Evolutionary conservation across 352 stramenopile genomes (phyloP).

Genomic region (Ochromonadaceae sp.): DNA sequence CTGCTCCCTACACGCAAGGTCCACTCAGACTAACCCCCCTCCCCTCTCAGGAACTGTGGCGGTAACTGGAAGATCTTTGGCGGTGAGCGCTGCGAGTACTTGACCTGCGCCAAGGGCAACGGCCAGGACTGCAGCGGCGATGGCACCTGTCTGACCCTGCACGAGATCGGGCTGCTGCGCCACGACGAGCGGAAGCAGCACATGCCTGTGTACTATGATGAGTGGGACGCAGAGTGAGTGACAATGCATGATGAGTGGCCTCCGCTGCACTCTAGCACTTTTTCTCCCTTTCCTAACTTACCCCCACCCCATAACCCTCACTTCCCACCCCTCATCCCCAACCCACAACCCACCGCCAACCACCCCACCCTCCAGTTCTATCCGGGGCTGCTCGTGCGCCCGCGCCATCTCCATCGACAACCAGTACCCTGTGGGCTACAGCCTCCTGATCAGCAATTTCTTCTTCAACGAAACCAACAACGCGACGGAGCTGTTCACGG

Average conservation of each 20-base stretch:
- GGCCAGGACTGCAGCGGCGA: not conserved
- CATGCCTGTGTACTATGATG: not conserved
- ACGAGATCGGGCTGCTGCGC: not conserved
- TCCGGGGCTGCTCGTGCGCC: not conserved
- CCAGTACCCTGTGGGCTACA: not conserved
- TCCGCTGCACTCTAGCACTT: too few species aligned
- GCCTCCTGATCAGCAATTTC: not conserved
- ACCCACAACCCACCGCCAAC: too few species aligned
- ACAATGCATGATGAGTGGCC: too few species aligned
- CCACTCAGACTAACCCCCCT: too few species aligned
- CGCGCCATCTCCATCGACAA: not conserved
- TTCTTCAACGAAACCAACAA: not conserved
- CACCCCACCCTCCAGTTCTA: not conserved
- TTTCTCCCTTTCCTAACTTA: not conserved
- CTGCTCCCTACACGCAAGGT: too few species aligned
- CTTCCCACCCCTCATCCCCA: not conserved
- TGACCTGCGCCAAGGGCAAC: not conserved
- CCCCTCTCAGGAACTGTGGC: not conserved
- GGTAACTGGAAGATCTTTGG: not conserved
- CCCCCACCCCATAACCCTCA: not conserved
- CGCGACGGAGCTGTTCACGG: not conserved
- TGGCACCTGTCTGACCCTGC: not conserved
- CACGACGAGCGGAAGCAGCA: not conserved
- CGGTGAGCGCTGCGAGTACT: not conserved
- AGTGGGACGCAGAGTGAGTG: slow-evolving; percentile 12